Conservation (phyloP, 2,329 filamentous ascomycete species). For the Fusarium algeriense region DNA sequence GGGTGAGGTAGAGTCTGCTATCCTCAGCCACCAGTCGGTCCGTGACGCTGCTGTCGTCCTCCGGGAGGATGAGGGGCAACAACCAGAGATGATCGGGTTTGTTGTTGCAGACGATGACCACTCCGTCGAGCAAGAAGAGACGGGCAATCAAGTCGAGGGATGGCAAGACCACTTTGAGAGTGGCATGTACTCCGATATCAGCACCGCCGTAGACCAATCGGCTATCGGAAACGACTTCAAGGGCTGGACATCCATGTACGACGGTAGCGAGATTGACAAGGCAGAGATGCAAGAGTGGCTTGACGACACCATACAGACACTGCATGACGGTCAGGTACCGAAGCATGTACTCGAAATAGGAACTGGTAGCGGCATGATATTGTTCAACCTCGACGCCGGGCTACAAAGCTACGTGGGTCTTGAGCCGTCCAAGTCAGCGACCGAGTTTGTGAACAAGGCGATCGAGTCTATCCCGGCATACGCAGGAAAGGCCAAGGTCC, state of each 20-base stretch:
- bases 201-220: slow-evolving; percentile 7
- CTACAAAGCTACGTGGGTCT: slow-evolving; percentile 47
- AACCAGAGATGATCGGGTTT: slow-evolving; percentile 31
- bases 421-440: slow-evolving; percentile 43
- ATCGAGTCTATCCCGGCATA: slow-evolving; percentile 27
- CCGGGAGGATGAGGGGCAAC: neutral
- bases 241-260: slow-evolving; percentile 51
- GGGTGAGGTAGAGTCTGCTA: slow-evolving; percentile 1
- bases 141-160: slow-evolving; percentile 20
- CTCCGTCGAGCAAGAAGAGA: neutral
- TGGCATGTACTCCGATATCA: slow-evolving; percentile 29
- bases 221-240: slow-evolving; percentile 47
- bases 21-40: neutral
- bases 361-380: slow-evolving; percentile 50
- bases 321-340: slow-evolving; percentile 28
- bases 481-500: slow-evolving; percentile 33
- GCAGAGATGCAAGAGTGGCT: slow-evolving; percentile 52
- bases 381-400: slow-evolving; percentile 46
- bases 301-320: slow-evolving; percentile 45
- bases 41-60: slow-evolving; percentile 14
- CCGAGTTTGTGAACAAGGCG: slow-evolving; percentile 33
- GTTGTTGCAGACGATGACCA: slow-evolving; percentile 3
- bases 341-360: slow-evolving; percentile 48
- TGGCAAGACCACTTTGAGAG: slow-evolving; percentile 40
- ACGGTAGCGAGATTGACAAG: slow-evolving; percentile 45